Base-by-base conservation (phyloP, 768 basidiomycete genomes). In the Tylopilus plumbeoviolaceoides region DNA sequence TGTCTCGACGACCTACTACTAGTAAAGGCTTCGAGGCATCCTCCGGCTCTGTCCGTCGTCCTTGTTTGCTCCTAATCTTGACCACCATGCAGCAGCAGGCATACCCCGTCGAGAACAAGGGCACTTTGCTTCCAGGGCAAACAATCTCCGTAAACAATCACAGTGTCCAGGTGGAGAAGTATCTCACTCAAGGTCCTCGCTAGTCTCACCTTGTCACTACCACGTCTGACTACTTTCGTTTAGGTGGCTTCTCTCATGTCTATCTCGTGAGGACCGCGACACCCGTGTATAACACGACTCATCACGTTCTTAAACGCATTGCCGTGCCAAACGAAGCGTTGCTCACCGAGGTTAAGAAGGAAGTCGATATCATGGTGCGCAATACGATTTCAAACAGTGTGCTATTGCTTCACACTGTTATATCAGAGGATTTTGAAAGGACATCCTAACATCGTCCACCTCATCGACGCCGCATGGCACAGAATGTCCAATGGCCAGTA, bases 191-290 rank as follows among this genome's bases (percentile, higher is more conserved):
- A 85, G 97, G 94, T 87, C 75, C 38, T 49, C 36, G 15, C 51
- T 58, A 43, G 21, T 25, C 51, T 46, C 25, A 38, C 38, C 46
- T 23, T 57, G 36, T 50, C 36, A 31, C 44, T 17, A 36, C 59
- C 44, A 55, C 48, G 38, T 53, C 50, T 56, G 31, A 54, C 38
- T 25, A 45, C 62, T 53, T 54, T 65, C 36, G 20, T 23, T 23
- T 51, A 97, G 94, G 97, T 72, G 97, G 97, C 17, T 99, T 97
- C 70, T 95, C 97, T 7, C 91, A 98, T 73, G 95, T 99, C 38
- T 99, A 99, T 72, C 84, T 99, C 55, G 95, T 98, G 45, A 78
- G 84, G 54, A 94, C 95, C 6, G 78, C 87, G 15, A 77, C 82
- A 31, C 91, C 93, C 4, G 88, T 99, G 42, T 88, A 88, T 69